These are phyloP conservation scores for Gossypium trilobum DNA, from an alignment of 441 rosid species.

Conservation along the genomic window DNA sequence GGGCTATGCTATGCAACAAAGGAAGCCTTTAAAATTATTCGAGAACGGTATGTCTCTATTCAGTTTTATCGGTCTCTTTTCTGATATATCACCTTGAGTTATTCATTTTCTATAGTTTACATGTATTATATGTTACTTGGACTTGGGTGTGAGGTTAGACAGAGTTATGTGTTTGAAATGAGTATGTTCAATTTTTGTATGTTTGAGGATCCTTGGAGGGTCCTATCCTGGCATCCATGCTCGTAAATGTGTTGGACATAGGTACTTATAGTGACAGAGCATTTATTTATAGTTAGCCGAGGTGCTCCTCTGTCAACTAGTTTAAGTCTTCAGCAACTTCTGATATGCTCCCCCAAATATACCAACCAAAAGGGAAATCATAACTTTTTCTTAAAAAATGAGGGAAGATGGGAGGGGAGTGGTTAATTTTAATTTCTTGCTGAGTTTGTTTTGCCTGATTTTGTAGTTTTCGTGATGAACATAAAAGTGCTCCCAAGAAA, in stretches of 20 bases:
- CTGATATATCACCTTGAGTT: neutral
- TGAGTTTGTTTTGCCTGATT: neutral
- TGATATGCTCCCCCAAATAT: neutral
- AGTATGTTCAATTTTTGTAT: neutral
- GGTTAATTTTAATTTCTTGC: neutral
- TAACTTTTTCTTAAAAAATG: neutral
- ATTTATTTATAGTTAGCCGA: neutral
- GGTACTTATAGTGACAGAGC: neutral
- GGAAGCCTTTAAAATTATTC: constrained; percentile 79
- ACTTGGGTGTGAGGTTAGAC: neutral
- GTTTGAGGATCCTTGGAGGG: neutral
- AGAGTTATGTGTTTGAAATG: neutral
- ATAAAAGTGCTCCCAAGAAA: constrained; percentile 38
- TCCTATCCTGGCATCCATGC: neutral
- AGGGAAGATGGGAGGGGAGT: neutral
- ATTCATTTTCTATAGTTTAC: neutral
- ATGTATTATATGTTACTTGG: neutral
- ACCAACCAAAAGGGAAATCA: neutral
- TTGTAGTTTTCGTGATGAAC: constrained; percentile 47
- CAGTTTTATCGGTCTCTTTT: neutral
- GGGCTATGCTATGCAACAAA: constrained; percentile 79
- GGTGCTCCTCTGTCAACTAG: neutral
- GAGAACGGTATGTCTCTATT: constrained; percentile 46
- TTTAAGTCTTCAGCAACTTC: neutral
- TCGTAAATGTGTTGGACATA: neutral